Evolutionary conservation across 2,329 filamentous ascomycete species (phyloP), one percentile per base, ranked within the genome.

Genomic region (Xylariaceae sp.): DNA sequence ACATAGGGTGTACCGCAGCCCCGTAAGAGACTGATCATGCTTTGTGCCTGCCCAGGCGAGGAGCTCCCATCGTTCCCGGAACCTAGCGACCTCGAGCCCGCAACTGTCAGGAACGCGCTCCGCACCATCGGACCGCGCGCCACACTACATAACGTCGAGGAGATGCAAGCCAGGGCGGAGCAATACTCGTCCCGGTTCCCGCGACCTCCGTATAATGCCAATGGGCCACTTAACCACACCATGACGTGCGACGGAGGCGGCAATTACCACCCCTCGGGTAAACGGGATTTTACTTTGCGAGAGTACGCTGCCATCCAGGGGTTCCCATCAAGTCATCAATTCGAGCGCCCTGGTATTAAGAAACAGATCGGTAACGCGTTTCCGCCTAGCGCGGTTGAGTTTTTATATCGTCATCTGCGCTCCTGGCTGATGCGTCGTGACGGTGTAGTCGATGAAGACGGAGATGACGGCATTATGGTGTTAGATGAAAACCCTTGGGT

Each of bases 321-420:
- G 0, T 93, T 93, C 50, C 88, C 88, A 0, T 50, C 70, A 0
- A 66, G 72, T 1, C 85, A 90, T 67, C 67, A 68, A 0, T 92
- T 93, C 65, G 52, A 71, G 0, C 74, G 74, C 0, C 75, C 68
- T 0, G 68, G 67, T 14, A 74, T 84, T 3, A 80, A 79, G 52
- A 81, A 78, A 59, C 89, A 91, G 68, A 89, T 92, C 58, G 90
- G 90, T 0, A 93, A 93, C 64, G 89, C 90, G 0, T 90, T 93
- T 9, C 87, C 90, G 0, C 83, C 89, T 0, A 72, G 73, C 16
- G 79, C 81, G 0, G 83, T 83, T 1, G 70, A 72, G 29, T 70
- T 77, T 0, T 61, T 84, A 0, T 83, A 80, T 57, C 61, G 69
- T 6, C 78, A 82, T 4, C 68, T 76, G 10, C 52, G 66, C 2